phyloP scores from a whole-genome alignment of 164 flowering plant genomes.

The Protea cynaroides region DNA sequence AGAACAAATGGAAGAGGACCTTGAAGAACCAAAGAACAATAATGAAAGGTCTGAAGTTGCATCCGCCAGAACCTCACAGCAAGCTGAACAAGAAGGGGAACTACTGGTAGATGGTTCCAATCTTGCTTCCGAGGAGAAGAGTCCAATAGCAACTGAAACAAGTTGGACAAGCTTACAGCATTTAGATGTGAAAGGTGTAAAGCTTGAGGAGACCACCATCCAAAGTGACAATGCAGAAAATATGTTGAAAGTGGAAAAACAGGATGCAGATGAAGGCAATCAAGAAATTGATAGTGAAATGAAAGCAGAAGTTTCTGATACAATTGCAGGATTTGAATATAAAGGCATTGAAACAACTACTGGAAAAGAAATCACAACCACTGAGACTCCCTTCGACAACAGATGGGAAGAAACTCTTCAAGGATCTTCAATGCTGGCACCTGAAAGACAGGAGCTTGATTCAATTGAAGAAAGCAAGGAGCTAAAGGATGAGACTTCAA shows the following conservation, averaged over 20 bases:
- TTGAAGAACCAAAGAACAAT: not conserved
- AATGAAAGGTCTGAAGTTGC: not conserved
- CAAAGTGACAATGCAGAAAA: conserved; percentile 2
- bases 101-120: conserved; percentile 1
- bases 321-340: not conserved
- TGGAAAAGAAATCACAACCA: not conserved
- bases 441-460: conserved; percentile 7
- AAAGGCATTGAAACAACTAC: conserved; percentile 5
- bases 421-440: conserved; percentile 3
- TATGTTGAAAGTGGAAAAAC: not conserved
- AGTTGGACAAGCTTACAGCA: conserved; percentile 4
- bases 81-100: conserved; percentile 1
- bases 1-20: conserved; percentile 1
- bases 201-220: conserved; percentile 10
- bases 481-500: not conserved
- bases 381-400: not conserved
- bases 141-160: conserved; percentile 6
- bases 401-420: conserved; percentile 7
- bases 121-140: not conserved
- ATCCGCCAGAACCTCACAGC: not conserved
- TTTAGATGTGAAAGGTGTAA: conserved; percentile 7
- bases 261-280: conserved; percentile 8
- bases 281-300: conserved; percentile 8
- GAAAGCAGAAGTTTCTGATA: not conserved
- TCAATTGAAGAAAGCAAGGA: not conserved